Evolutionary conservation across 352 stramenopile species (phyloP).

Genomic region (Pythium sp.): DNA sequence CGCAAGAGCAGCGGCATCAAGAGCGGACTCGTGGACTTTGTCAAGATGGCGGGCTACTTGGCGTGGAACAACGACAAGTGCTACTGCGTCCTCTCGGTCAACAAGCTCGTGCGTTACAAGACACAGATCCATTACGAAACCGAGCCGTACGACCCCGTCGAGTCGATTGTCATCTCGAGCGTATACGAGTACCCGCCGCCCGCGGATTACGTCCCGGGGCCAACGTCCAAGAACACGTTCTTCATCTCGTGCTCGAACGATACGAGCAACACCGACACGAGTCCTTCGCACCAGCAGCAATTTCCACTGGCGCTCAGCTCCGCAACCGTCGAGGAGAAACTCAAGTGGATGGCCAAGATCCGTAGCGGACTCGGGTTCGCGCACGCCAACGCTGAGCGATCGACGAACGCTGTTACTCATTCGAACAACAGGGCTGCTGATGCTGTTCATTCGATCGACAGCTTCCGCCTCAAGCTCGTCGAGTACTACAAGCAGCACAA

Average conservation of each 20-base stretch:
- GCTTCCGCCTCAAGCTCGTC: constrained; percentile 52
- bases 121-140: constrained; percentile 40
- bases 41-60: constrained; percentile 39
- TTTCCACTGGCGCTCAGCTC: constrained; percentile 34
- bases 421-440: background rate
- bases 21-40: constrained; percentile 42
- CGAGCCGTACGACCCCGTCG: constrained; percentile 32
- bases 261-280: background rate
- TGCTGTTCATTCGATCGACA: constrained; percentile 1
- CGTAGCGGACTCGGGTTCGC: constrained; percentile 36
- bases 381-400: constrained; percentile 14
- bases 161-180: constrained; percentile 40
- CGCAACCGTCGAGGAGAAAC: constrained; percentile 37
- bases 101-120: constrained; percentile 49
- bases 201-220: background rate
- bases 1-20: constrained; percentile 28
- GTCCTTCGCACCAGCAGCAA: background rate
- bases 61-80: constrained; percentile 34
- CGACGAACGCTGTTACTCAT: background rate
- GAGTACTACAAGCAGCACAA: constrained; percentile 91
- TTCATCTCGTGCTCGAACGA: constrained; percentile 17
- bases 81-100: constrained; percentile 49
- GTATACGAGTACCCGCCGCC: constrained; percentile 42
- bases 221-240: constrained; percentile 15
- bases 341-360: constrained; percentile 56